Evolutionary conservation across 306 rosid genomes (phyloP), one percentile per base, ranked within the genome.

Genomic region (Prinsepia uniflora): DNA sequence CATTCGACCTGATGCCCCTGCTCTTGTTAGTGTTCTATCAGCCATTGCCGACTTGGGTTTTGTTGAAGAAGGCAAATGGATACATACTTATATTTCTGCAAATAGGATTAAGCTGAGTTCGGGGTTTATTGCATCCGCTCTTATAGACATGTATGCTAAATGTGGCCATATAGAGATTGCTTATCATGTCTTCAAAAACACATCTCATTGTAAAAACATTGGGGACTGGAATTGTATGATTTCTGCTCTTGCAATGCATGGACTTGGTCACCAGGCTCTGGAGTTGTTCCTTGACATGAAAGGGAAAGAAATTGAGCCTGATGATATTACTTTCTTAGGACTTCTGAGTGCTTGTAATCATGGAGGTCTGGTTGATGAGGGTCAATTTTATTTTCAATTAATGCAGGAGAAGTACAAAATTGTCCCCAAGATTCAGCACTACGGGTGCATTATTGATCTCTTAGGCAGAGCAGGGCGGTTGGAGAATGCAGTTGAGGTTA

Each of bases 1-100:
- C 20, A 53, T 85, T 76, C 63, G 15, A 47, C 77, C 81, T 0
- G 90, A 83, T 85, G 86, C 69, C 43, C 84, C 87, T 60, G 73
- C 88, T 71, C 50, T 88, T 60, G 80, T 85, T 72, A 67, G 78
- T 57, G 84, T 79, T 55, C 85, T 88, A 56, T 79, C 86, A 34
- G 92, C 93, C 77, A 79, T 83, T 73, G 81, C 85, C 12, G 82
- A 80, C 42, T 59, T 85, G 81, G 88, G 90, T 67, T 85, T 86
- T 63, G 80, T 70, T 10, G 86, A 88, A 76, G 89, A 88, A 66
- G 89, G 89, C 0, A 86, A 84, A 72, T 84, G 87, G 86, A 36
- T 80, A 14, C 87, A 86, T 70, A 55, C 24, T 71, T 79, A 84
- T 63, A 53, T 86, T 44, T 63, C 71, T 10, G 8, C 56, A 17